Percentiles rank a stretch among this genome's conserved stretches.
Evolutionary conservation across 306 rosid species (phyloP).

Genomic region (Elaeagnus macrophylla): DNA sequence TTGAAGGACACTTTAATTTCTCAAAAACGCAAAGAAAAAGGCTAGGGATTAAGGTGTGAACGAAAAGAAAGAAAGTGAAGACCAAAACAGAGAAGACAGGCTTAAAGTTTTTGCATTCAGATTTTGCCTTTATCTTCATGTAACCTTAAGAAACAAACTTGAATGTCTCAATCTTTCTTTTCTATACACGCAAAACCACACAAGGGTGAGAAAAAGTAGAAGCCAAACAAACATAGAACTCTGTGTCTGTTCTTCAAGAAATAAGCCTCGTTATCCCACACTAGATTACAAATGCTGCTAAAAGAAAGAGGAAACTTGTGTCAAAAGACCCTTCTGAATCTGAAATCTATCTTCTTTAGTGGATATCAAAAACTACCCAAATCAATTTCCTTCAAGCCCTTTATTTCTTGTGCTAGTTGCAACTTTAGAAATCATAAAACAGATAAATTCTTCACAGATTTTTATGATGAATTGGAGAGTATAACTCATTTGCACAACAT

Average conservation of each 20-base stretch:
- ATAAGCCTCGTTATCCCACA: slow-evolving; percentile 13
- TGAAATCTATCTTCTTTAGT: slow-evolving; percentile 44
- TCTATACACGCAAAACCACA: slow-evolving; percentile 21
- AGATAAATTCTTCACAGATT: slow-evolving; percentile 48
- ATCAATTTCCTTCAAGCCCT: slow-evolving; percentile 42
- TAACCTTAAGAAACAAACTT: slow-evolving; percentile 28
- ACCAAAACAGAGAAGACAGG: slow-evolving; percentile 24
- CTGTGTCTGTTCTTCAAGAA: slow-evolving; percentile 20
- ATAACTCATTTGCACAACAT: slow-evolving; percentile 31
- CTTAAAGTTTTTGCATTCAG: slow-evolving; percentile 18
- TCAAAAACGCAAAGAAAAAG: slow-evolving; percentile 13
- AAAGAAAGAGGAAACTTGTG: slow-evolving; percentile 43
- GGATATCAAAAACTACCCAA: slow-evolving; percentile 61
- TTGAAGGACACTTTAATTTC: neutral
- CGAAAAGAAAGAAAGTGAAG: slow-evolving; percentile 25
- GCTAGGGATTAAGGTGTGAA: slow-evolving; percentile 1
- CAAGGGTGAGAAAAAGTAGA: slow-evolving; percentile 26
- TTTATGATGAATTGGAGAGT: slow-evolving; percentile 55
- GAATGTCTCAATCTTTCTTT: slow-evolving; percentile 25
- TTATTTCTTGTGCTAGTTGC: slow-evolving; percentile 32
- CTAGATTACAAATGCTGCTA: slow-evolving; percentile 52
- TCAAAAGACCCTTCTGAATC: slow-evolving; percentile 36
- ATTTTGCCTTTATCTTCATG: slow-evolving; percentile 36
- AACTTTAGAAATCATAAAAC: slow-evolving; percentile 30
- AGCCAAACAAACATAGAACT: slow-evolving; percentile 6